Base-by-base conservation (phyloP, 305 asterid genomes). In the Fraxinus floribunda region DNA sequence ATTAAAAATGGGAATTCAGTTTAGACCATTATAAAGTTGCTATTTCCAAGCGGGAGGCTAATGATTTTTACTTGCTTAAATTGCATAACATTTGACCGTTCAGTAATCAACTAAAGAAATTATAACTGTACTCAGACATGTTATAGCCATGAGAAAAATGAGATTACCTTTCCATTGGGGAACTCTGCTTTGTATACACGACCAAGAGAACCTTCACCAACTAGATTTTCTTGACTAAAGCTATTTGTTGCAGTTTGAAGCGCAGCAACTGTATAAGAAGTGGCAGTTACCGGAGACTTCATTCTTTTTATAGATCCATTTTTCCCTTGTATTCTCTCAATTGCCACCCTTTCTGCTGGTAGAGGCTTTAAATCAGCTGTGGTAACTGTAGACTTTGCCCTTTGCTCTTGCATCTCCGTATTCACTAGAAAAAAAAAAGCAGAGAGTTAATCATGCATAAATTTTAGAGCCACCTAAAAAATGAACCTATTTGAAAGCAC, bases 151-250 rank as follows among this genome's bases (percentile, higher is more conserved):
- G 70, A 60, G 60, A 8, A 76, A 74, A 75, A 75, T 30, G 77
- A 80, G 66, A 80, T 88, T 90, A 97, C 99, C 98, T 97, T 97
- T 57, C 97, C 98, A 82, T 86, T 95, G 71, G 94, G 90, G 74
- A 97, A 92, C 64, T 91, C 98, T 76, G 98, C 98, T 85, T 90
- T 90, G 79, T 97, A 97, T 68, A 97, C 99, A 77, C 98, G 97
- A 76, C 98, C 99, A 74, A 92, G 94, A 46, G 99, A 94, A 46
- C 99, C 99, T 91, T 95, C 98, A 77, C 98, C 99, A 36, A 95
- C 85, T 62, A 97, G 89, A 86, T 92, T 93, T 86, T 94, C 98
- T 93, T 97, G 99, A 87, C 96, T 89, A 88, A 97, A 97, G 94
- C 98, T 97, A 85, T 97, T 93, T 78, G 99, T 92, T 49, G 97